Conservation (phyloP, 371 early-diverging fungal species). For the Apophysomyces ossiformis region DNA sequence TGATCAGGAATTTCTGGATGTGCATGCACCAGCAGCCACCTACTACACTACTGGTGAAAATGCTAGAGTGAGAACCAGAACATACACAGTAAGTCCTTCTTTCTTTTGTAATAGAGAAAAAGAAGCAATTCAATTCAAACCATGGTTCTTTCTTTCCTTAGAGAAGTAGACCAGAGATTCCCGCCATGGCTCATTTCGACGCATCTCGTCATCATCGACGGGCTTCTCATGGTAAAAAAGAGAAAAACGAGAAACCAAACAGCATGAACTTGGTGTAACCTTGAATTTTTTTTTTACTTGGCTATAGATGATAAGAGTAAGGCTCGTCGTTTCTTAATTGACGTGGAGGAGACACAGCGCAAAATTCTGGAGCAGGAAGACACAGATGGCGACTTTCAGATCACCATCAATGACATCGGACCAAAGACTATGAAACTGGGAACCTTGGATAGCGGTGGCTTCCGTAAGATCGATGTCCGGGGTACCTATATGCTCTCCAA, state of each 20-base stretch:
- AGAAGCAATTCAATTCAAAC: too few relatives aligned
- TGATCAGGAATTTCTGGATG: slow-evolving; percentile 29
- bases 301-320: slow-evolving; percentile 66
- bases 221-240: slow-evolving; percentile 23
- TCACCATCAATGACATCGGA: slow-evolving; percentile 87
- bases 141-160: background rate
- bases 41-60: slow-evolving; percentile 59
- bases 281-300: too few relatives aligned
- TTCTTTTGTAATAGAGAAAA: too few relatives aligned
- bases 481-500: slow-evolving; percentile 94
- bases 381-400: slow-evolving; percentile 90
- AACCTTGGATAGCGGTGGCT: slow-evolving; percentile 83
- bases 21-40: slow-evolving; percentile 49
- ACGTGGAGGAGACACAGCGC: slow-evolving; percentile 78
- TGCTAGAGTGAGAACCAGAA: slow-evolving; percentile 31
- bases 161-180: slow-evolving; percentile 12
- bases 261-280: too few relatives aligned
- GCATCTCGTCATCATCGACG: slow-evolving; percentile 19
- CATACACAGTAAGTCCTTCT: slow-evolving; percentile 31
- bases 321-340: slow-evolving; percentile 75
- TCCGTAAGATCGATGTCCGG: slow-evolving; percentile 79
- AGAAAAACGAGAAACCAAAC: slow-evolving; percentile 27
- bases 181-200: slow-evolving; percentile 2
- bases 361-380: slow-evolving; percentile 88
- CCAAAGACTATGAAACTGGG: slow-evolving; percentile 88